Evolutionary conservation across 2,329 filamentous ascomycete genomes (phyloP).

Genomic region (Cladophialophora carrionii): DNA sequence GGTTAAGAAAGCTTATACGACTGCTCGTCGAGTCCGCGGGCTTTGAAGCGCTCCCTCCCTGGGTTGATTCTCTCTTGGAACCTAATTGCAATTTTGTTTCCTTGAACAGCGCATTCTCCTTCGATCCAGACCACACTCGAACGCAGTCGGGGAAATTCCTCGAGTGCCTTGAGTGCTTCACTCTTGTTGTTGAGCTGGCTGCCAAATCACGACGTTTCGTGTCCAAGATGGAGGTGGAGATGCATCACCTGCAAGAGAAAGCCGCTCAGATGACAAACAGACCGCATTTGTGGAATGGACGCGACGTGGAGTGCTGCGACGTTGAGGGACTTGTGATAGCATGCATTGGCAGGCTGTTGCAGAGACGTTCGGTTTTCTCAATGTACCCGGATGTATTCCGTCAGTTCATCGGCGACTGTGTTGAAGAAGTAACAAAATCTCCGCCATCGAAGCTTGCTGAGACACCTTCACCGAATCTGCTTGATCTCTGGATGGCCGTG

Average conservation of each 20-base stretch:
- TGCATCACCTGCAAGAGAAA: conserved; percentile 12
- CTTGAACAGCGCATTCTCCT: conserved; percentile 8
- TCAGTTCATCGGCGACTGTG: neutral
- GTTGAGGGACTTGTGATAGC: conserved; percentile 18
- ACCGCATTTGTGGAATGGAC: conserved; percentile 24
- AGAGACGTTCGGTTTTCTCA: conserved; percentile 17
- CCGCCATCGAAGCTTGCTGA: neutral
- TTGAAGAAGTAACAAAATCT: neutral
- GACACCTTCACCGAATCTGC: neutral
- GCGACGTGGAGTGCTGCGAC: conserved; percentile 12
- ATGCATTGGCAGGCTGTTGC: conserved; percentile 28
- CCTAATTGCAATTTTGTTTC: conserved; percentile 20
- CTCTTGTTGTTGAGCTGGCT: conserved; percentile 20
- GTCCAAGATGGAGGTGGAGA: conserved; percentile 14
- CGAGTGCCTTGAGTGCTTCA: conserved; percentile 30
- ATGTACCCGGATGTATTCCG: conserved; percentile 14
- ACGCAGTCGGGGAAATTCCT: conserved; percentile 18
- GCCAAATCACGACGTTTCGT: conserved; percentile 2
- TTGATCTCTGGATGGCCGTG: neutral
- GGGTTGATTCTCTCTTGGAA: conserved; percentile 9
- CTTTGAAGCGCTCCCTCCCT: neutral
- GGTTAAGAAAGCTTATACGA: conserved; percentile 31
- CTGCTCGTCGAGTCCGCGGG: conserved; percentile 12
- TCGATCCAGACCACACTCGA: neutral
- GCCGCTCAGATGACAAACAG: conserved; percentile 7